Conservation (phyloP, 495 filamentous ascomycete genomes). For the Tuber brumale region DNA sequence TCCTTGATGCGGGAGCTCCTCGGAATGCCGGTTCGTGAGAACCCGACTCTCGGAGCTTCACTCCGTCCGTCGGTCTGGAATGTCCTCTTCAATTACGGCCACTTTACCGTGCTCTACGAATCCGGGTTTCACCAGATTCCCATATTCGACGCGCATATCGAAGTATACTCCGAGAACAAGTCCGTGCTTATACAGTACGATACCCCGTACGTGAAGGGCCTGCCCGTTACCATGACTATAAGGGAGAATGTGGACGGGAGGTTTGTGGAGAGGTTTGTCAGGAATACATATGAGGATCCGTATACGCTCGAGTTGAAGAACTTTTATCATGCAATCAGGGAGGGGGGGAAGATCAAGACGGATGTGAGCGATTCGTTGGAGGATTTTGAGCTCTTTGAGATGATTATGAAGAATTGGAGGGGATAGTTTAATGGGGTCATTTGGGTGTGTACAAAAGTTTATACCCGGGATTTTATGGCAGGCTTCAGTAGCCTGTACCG, state of each 20-base stretch:
- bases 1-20: constrained; percentile 53
- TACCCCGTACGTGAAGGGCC: constrained; percentile 49
- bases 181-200: constrained; percentile 49
- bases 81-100: constrained; percentile 46
- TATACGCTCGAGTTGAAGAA: constrained; percentile 50
- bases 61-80: constrained; percentile 49
- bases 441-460: neutral
- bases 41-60: constrained; percentile 46
- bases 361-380: constrained; percentile 48
- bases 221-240: constrained; percentile 49
- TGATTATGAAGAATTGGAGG: constrained; percentile 29
- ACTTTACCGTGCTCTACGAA: constrained; percentile 53
- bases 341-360: constrained; percentile 48
- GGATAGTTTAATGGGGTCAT: neutral
- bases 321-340: constrained; percentile 47
- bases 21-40: constrained; percentile 42
- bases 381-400: constrained; percentile 48
- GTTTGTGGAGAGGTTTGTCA: constrained; percentile 41
- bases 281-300: constrained; percentile 50
- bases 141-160: constrained; percentile 53
- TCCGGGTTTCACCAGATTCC: constrained; percentile 52
- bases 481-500: neutral
- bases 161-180: constrained; percentile 51
- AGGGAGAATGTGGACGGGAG: constrained; percentile 45
- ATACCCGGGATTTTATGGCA: neutral